Evolutionary conservation across 805 yeast species (phyloP).

Genomic region (Metschnikowia arizonensis): DNA sequence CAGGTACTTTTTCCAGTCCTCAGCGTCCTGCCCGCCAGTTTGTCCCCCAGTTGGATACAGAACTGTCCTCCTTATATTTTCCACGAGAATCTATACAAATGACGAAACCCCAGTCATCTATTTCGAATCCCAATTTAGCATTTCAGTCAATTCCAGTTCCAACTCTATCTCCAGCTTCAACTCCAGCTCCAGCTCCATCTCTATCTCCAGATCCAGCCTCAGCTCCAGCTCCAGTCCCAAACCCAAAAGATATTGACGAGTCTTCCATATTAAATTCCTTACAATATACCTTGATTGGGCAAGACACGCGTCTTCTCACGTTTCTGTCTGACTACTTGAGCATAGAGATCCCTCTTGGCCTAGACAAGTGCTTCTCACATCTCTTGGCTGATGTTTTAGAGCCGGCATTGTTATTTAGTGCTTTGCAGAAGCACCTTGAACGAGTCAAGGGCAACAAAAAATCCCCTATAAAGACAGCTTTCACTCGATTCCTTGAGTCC

Average conservation of each 20-base stretch:
- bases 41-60: neutral
- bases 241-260: constrained; percentile 3
- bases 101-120: neutral
- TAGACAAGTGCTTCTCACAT: constrained; percentile 55
- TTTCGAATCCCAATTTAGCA: neutral
- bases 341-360: constrained; percentile 44
- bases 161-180: neutral
- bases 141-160: neutral
- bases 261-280: constrained; percentile 43
- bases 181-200: too few relatives aligned
- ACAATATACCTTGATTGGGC: constrained; percentile 55
- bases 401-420: constrained; percentile 63
- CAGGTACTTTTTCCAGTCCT: constrained; percentile 1
- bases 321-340: constrained; percentile 32
- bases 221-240: too few relatives aligned
- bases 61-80: neutral
- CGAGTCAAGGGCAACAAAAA: constrained; percentile 22
- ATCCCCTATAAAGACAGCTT: constrained; percentile 62
- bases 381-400: constrained; percentile 58
- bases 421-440: constrained; percentile 33
- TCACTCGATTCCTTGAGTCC: constrained; percentile 45
- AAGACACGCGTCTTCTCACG: constrained; percentile 55
- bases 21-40: neutral
- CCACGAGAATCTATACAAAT: neutral
- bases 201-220: too few relatives aligned